A percentile compares a stretch with the other conserved stretches of the same genome.
Evolutionary conservation across 1,284 basidiomycete genomes (phyloP).

Genomic region (Coniferiporia weirii): DNA sequence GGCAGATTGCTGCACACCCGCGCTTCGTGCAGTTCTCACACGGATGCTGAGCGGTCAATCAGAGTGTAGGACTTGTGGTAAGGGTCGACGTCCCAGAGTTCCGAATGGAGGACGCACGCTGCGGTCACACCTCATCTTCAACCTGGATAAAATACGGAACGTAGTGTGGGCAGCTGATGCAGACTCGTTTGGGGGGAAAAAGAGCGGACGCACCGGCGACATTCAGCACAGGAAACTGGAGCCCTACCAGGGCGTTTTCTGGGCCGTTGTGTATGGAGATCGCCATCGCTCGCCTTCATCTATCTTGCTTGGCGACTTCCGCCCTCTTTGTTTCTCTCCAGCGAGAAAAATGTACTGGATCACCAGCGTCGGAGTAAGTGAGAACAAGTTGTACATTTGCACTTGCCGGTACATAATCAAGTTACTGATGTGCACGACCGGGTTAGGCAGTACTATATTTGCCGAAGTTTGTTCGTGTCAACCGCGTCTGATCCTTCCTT

Average conservation of each 20-base stretch:
- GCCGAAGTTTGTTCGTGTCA: background rate
- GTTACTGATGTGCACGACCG: background rate
- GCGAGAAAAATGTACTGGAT: background rate
- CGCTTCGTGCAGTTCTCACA: constrained; percentile 67
- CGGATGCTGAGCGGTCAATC: constrained; percentile 42
- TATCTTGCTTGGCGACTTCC: background rate
- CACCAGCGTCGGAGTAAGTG: constrained; percentile 5
- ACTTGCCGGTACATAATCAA: constrained; percentile 8
- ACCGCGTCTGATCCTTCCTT: background rate
- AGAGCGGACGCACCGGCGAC: constrained; percentile 42
- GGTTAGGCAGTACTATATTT: background rate
- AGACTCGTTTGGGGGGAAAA: constrained; percentile 10
- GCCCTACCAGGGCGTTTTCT: constrained; percentile 39
- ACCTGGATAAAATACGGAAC: constrained; percentile 29
- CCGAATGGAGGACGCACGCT: constrained; percentile 37
- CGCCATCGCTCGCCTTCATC: constrained; percentile 13
- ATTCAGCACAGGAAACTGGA: constrained; percentile 70
- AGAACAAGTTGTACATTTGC: constrained; percentile 1
- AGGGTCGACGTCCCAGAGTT: constrained; percentile 9
- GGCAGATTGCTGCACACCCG: constrained; percentile 66
- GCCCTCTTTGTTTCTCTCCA: background rate
- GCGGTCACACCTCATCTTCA: constrained; percentile 70
- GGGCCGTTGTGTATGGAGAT: background rate
- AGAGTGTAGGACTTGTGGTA: constrained; percentile 9
- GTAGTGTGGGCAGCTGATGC: constrained; percentile 2